Evolutionary conservation across 2,329 filamentous ascomycete species (phyloP).

Genomic region (Herpotrichia juniperi): DNA sequence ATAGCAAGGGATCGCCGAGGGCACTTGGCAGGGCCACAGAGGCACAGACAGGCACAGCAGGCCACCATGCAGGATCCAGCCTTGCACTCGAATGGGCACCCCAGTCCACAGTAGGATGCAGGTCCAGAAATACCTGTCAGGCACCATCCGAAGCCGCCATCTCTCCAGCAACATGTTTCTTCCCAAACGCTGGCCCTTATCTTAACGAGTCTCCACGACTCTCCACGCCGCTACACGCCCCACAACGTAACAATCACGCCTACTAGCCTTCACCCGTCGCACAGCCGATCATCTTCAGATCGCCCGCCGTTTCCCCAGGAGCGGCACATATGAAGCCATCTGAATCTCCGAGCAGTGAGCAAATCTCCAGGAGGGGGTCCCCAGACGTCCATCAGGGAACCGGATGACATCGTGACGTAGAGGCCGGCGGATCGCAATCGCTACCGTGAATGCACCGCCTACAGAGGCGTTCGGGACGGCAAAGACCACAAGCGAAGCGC

Average conservation of each 20-base stretch:
- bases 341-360: conserved; percentile 5
- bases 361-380: conserved; percentile 14
- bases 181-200: too few relatives aligned
- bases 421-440: conserved; percentile 3
- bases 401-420: conserved; percentile 13
- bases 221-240: too few relatives aligned
- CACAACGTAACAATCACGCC: neutral
- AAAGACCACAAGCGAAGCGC: too few relatives aligned
- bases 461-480: too few relatives aligned
- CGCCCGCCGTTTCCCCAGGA: conserved; percentile 4
- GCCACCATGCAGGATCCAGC: conserved; percentile 4
- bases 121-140: neutral
- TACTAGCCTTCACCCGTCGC: neutral
- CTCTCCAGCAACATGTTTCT: neutral
- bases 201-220: too few relatives aligned
- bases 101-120: neutral
- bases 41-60: neutral
- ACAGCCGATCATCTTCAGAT: conserved; percentile 4
- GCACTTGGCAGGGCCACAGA: conserved; percentile 15
- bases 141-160: neutral
- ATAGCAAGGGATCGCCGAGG: conserved; percentile 31
- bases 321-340: conserved; percentile 10
- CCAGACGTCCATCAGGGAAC: conserved; percentile 9
- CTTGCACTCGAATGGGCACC: conserved; percentile 3
- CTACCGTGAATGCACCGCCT: neutral